A percentile compares a stretch with the other conserved stretches of the same genome.
phyloP scores from a whole-genome alignment of 805 yeast genomes.

The Starmerella sp. region DNA sequence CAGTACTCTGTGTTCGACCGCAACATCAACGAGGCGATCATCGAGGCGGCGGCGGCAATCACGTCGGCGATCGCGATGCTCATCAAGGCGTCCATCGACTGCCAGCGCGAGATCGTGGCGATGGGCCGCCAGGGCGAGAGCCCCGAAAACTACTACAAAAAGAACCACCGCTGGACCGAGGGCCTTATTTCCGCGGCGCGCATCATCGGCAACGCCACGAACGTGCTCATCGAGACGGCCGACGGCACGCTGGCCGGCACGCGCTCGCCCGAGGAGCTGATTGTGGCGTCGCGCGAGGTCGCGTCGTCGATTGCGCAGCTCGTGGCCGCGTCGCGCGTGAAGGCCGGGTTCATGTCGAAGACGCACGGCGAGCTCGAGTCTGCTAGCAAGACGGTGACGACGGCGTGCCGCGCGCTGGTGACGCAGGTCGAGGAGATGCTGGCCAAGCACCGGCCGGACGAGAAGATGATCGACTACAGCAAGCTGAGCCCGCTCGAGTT shows the following conservation, averaged over 20 bases:
- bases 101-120: constrained; percentile 71
- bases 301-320: constrained; percentile 87
- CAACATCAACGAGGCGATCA: constrained; percentile 63
- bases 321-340: constrained; percentile 83
- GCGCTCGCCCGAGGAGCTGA: constrained; percentile 69
- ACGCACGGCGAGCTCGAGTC: constrained; percentile 63
- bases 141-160: constrained; percentile 66
- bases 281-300: constrained; percentile 84
- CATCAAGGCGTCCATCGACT: constrained; percentile 63
- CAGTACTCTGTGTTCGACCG: constrained; percentile 37
- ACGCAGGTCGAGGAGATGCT: constrained; percentile 54
- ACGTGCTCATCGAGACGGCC: constrained; percentile 70
- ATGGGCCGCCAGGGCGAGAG: constrained; percentile 56
- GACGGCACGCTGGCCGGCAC: constrained; percentile 60
- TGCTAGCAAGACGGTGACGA: constrained; percentile 56
- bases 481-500: constrained; percentile 65
- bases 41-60: constrained; percentile 68
- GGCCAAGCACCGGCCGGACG: constrained; percentile 30
- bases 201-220: constrained; percentile 75
- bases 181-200: constrained; percentile 84
- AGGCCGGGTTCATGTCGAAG: constrained; percentile 63
- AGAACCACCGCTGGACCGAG: constrained; percentile 86
- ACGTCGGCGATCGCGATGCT: constrained; percentile 65
- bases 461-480: constrained; percentile 47
- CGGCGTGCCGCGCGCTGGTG: constrained; percentile 68